A percentile compares a stretch with the other conserved stretches of the same genome.
Evolutionary conservation across 495 filamentous ascomycete species (phyloP).

Genomic region (Jackrogersella multiformis): DNA sequence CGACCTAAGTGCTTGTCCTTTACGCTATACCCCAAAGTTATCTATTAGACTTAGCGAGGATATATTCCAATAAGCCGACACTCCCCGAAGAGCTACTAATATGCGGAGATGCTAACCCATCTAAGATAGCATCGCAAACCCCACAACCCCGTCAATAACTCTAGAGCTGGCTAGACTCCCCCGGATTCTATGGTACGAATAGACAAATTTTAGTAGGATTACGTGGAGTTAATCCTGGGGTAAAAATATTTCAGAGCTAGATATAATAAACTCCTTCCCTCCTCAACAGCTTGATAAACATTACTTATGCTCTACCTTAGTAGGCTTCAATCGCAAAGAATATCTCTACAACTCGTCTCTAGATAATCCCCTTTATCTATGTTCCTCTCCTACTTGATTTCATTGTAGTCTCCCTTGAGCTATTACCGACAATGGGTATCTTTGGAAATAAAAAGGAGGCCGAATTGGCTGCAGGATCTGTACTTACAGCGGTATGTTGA

Average conservation of each 20-base stretch:
- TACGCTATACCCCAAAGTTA: neutral
- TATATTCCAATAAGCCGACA: neutral
- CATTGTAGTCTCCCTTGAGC: neutral
- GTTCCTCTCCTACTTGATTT: neutral
- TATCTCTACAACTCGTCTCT: neutral
- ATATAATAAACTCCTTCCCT: neutral
- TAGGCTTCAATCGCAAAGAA: neutral
- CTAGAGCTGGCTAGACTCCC: constrained; percentile 4
- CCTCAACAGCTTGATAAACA: neutral
- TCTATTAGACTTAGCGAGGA: neutral
- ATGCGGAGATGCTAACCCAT: neutral
- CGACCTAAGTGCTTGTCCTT: neutral
- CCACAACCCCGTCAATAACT: constrained; percentile 7
- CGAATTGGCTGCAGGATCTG: constrained; percentile 9
- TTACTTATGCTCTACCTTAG: neutral
- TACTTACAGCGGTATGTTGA: neutral
- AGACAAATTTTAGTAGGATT: neutral
- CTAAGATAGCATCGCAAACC: constrained; percentile 3
- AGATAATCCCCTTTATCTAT: neutral
- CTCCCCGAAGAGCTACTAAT: neutral
- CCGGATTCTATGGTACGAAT: constrained; percentile 1
- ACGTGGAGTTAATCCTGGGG: constrained; percentile 5
- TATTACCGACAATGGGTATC: neutral
- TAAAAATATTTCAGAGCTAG: neutral
- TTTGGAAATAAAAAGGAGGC: constrained; percentile 4